These are phyloP conservation scores for Neurospora terricola DNA, from an alignment of 495 filamentous ascomycete genomes.

Conservation along the genomic window DNA sequence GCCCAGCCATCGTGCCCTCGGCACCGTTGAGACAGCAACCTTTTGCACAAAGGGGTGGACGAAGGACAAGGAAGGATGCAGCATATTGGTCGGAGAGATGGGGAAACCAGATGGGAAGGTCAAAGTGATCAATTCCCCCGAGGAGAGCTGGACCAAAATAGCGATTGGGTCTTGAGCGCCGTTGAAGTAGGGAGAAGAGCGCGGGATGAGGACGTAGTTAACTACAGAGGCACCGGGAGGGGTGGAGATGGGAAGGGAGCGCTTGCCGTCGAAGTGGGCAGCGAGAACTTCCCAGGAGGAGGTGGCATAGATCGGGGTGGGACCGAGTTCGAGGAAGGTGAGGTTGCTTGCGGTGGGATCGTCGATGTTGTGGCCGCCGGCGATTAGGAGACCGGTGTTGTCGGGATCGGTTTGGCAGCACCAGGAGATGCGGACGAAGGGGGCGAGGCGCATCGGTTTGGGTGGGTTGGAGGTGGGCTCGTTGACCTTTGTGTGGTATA, in stretches of 20 bases:
- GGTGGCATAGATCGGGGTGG: slow-evolving; percentile 82
- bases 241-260: slow-evolving; percentile 57
- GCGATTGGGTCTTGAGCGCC: slow-evolving; percentile 86
- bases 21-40: slow-evolving; percentile 54
- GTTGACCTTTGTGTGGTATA: slow-evolving; percentile 63
- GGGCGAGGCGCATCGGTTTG: slow-evolving; percentile 38
- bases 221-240: slow-evolving; percentile 69
- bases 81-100: slow-evolving; percentile 80
- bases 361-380: slow-evolving; percentile 61
- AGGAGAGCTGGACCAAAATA: slow-evolving; percentile 64
- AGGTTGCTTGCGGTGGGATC: slow-evolving; percentile 56
- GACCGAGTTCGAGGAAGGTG: slow-evolving; percentile 79
- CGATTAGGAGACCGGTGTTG: slow-evolving; percentile 80
- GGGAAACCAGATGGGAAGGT: slow-evolving; percentile 87
- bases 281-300: slow-evolving; percentile 76
- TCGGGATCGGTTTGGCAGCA: slow-evolving; percentile 76
- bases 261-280: slow-evolving; percentile 65
- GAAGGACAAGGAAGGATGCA: slow-evolving; percentile 72
- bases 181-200: slow-evolving; percentile 70
- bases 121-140: slow-evolving; percentile 79
- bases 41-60: slow-evolving; percentile 80
- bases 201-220: slow-evolving; percentile 77
- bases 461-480: slow-evolving; percentile 30
- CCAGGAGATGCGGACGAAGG: slow-evolving; percentile 72
- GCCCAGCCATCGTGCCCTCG: slow-evolving; percentile 78